A percentile compares a stretch with the other conserved stretches of the same genome.
These are phyloP conservation scores for Trichoderma afroharzianum DNA, from an alignment of 2,329 filamentous ascomycete species.

Conservation along the genomic window DNA sequence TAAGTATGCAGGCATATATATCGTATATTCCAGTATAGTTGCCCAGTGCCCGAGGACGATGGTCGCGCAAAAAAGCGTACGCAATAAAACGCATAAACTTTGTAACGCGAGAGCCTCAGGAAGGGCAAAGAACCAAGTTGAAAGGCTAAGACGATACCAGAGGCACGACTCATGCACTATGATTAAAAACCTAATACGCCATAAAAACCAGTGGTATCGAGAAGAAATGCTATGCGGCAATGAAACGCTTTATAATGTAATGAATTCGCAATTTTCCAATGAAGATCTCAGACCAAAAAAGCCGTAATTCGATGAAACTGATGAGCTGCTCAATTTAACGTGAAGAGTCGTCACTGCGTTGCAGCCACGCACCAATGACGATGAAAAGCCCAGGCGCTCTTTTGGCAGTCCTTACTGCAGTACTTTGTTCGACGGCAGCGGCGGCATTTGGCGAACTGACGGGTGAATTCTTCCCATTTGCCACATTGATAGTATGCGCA, in stretches of 20 bases:
- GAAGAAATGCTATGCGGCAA: slow-evolving; percentile 40
- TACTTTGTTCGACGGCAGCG: slow-evolving; percentile 96
- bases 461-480: slow-evolving; percentile 95
- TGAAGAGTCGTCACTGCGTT: slow-evolving; percentile 40
- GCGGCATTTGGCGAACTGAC: slow-evolving; percentile 97
- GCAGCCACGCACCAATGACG: slow-evolving; percentile 94
- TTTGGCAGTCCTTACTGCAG: slow-evolving; percentile 99
- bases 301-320: background rate
- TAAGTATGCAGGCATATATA: slow-evolving; percentile 10
- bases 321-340: background rate
- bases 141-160: background rate
- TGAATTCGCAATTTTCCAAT: slow-evolving; percentile 35
- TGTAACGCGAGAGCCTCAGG: background rate
- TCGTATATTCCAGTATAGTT: slow-evolving; percentile 4
- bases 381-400: slow-evolving; percentile 97
- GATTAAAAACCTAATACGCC: slow-evolving; percentile 17
- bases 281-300: slow-evolving; percentile 30
- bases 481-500: slow-evolving; percentile 98
- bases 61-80: background rate
- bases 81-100: background rate
- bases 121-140: background rate
- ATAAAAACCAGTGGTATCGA: slow-evolving; percentile 42
- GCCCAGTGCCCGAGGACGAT: background rate
- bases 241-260: slow-evolving; percentile 42
- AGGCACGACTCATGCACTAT: background rate